Percentiles rank a stretch among this genome's conserved stretches.
Evolutionary conservation across 2,329 filamentous ascomycete genomes (phyloP).

Genomic region (Parafenestella ontariensis): DNA sequence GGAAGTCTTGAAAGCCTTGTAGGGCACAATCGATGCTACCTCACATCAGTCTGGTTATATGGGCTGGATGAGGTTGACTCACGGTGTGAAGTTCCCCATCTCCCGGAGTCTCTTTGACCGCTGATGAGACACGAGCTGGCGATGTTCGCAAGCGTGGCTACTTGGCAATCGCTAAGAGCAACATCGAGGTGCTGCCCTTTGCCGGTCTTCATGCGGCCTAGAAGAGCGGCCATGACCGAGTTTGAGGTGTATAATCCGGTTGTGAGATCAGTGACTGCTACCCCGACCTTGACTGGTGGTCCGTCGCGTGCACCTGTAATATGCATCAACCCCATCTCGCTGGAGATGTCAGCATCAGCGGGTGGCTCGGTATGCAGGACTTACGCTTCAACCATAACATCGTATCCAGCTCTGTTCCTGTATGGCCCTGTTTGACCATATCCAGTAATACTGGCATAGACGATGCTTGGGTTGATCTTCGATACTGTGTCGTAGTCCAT

Average conservation of each 20-base stretch:
- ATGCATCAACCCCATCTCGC: conserved; percentile 96
- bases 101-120: conserved; percentile 82
- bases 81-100: conserved; percentile 98
- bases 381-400: conserved; percentile 96
- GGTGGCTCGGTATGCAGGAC: conserved; percentile 20
- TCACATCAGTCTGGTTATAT: conserved; percentile 10
- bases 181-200: conserved; percentile 93
- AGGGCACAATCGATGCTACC: conserved; percentile 92
- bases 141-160: conserved; percentile 92
- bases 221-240: conserved; percentile 89
- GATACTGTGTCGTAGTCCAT: conserved; percentile 86
- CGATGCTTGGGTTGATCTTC: conserved; percentile 81
- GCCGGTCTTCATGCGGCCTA: conserved; percentile 76
- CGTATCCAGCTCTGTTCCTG: conserved; percentile 86
- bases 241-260: conserved; percentile 96
- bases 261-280: conserved; percentile 94
- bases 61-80: conserved; percentile 33
- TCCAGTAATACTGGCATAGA: conserved; percentile 96
- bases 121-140: conserved; percentile 90
- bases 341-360: conserved; percentile 29
- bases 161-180: conserved; percentile 90
- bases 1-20: conserved; percentile 76
- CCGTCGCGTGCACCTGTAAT: conserved; percentile 90
- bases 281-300: conserved; percentile 94
- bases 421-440: conserved; percentile 97